Conservation (phyloP, 169 alveolate genomes). For the Plasmodium inui region DNA sequence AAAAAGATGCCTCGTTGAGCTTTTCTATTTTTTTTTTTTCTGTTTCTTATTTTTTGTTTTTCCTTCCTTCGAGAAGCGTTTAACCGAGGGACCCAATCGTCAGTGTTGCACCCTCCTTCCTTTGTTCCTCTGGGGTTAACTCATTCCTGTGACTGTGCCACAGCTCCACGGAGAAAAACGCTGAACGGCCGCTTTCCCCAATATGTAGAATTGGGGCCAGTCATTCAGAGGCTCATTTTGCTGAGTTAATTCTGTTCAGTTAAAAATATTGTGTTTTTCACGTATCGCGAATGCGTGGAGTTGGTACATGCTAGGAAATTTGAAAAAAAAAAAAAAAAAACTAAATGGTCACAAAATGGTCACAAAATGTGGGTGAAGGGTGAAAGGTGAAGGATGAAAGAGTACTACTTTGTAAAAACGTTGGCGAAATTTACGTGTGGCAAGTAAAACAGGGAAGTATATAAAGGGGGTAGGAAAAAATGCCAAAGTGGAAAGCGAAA, state of each 20-base stretch:
- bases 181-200: background rate
- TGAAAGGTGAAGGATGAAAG: background rate
- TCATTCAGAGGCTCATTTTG: background rate
- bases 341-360: background rate
- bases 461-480: background rate
- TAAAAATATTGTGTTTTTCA: background rate
- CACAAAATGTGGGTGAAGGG: background rate
- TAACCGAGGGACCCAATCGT: background rate
- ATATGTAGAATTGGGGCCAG: background rate
- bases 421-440: background rate
- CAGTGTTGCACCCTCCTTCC: background rate
- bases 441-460: background rate
- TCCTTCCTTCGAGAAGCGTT: background rate
- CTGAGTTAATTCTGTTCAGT: background rate
- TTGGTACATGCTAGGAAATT: background rate
- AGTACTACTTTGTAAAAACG: background rate
- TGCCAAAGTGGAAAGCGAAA: background rate
- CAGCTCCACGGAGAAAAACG: background rate
- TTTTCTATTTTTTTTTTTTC: background rate
- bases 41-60: background rate
- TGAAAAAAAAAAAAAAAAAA: background rate
- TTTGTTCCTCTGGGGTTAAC: background rate
- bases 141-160: background rate
- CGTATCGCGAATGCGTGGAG: background rate
- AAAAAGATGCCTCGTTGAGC: background rate